Conservation (phyloP, 1,284 basidiomycete genomes). For the Boletellus dicymbophilus region DNA sequence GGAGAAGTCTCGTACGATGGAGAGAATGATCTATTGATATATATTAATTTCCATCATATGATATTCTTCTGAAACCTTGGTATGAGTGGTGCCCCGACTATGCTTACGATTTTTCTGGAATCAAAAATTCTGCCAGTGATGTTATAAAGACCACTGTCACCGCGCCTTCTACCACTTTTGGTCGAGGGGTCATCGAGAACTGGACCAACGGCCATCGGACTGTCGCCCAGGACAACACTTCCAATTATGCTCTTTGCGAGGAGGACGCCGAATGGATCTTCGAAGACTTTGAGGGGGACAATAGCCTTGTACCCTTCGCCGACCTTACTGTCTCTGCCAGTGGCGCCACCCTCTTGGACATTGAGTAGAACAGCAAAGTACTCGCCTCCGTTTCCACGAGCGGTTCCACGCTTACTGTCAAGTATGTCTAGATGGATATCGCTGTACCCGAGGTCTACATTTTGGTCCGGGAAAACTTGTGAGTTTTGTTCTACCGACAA, state of each 20-base stretch:
- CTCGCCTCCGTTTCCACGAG: conserved; percentile 14
- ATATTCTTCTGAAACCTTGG: conserved; percentile 18
- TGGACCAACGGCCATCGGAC: conserved; percentile 10
- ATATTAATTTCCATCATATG: too few relatives aligned
- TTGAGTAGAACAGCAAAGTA: conserved; percentile 12
- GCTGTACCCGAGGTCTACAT: not conserved
- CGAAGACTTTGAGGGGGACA: conserved; percentile 16
- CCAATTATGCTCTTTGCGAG: conserved; percentile 19
- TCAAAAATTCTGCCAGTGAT: conserved; percentile 15
- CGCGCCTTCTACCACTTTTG: conserved; percentile 20
- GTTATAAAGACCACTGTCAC: conserved; percentile 15
- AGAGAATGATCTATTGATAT: too few relatives aligned
- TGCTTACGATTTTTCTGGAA: conserved; percentile 16
- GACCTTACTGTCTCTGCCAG: conserved; percentile 20
- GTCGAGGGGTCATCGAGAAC: conserved; percentile 19
- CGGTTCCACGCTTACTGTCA: conserved; percentile 2
- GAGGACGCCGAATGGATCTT: conserved; percentile 27
- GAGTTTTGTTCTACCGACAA: not conserved
- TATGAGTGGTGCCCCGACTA: conserved; percentile 19
- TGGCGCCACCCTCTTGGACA: conserved; percentile 13
- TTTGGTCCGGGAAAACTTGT: not conserved
- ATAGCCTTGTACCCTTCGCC: conserved; percentile 3
- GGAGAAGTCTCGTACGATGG: conserved; percentile 10
- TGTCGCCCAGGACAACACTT: conserved; percentile 7
- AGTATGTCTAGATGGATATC: conserved; percentile 1